Conservation (phyloP, 2,329 filamentous ascomycete genomes). For the Cercospora zeae-maydis region DNA sequence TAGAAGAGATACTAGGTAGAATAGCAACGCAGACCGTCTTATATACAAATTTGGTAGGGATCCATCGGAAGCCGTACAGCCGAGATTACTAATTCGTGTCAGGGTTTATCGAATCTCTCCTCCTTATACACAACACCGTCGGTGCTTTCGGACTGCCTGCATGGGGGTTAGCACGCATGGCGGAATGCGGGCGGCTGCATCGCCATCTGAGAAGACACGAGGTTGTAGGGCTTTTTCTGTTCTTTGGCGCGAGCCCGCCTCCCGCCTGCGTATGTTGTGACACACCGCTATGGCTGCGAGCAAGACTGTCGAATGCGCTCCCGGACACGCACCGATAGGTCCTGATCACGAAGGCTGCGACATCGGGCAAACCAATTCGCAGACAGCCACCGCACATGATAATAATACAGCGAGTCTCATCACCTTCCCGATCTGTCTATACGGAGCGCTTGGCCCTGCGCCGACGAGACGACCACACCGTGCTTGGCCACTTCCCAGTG, state of each 20-base stretch:
- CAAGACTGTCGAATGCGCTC: background rate
- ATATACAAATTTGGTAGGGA: too few relatives aligned
- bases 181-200: constrained; percentile 20
- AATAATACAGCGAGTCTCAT: background rate
- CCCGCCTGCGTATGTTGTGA: constrained; percentile 16
- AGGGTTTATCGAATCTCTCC: too few relatives aligned
- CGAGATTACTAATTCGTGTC: too few relatives aligned
- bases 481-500: background rate
- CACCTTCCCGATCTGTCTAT: constrained; percentile 4
- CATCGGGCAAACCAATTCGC: background rate
- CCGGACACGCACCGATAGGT: background rate
- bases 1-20: too few relatives aligned
- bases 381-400: background rate
- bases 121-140: too few relatives aligned
- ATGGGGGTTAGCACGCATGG: constrained; percentile 13
- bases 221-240: constrained; percentile 22
- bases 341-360: background rate
- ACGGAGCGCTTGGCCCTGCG: background rate
- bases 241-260: constrained; percentile 14
- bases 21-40: too few relatives aligned
- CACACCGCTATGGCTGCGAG: background rate
- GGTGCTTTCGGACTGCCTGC: constrained; percentile 13
- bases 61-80: too few relatives aligned
- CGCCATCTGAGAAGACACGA: constrained; percentile 25
- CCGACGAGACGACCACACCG: background rate